Evolutionary conservation across 2,329 filamentous ascomycete species (phyloP).

Genomic region (Seiridium unicorne): DNA sequence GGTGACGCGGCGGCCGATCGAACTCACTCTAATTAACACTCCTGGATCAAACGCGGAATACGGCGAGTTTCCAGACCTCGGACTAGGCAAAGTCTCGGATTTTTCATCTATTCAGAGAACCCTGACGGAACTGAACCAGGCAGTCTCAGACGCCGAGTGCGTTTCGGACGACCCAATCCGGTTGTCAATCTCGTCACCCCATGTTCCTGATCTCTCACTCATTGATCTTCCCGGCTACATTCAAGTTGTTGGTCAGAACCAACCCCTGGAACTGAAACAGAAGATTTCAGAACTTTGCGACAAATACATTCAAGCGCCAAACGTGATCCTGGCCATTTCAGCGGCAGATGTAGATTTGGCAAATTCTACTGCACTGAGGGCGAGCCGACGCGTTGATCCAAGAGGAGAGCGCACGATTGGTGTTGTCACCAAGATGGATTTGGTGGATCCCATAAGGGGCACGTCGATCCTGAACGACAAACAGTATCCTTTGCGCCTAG

Average conservation of each 20-base stretch:
- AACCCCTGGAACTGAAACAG: slow-evolving; percentile 87
- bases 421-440: slow-evolving; percentile 99
- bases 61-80: slow-evolving; percentile 92
- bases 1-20: slow-evolving; percentile 94
- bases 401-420: slow-evolving; percentile 95
- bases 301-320: slow-evolving; percentile 95
- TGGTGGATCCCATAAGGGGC: slow-evolving; percentile 82
- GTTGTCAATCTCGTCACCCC: slow-evolving; percentile 90
- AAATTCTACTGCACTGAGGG: slow-evolving; percentile 89
- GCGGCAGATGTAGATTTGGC: slow-evolving; percentile 96
- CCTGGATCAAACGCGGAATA: slow-evolving; percentile 85
- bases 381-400: slow-evolving; percentile 88
- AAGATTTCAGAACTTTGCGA: slow-evolving; percentile 96
- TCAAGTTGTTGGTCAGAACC: slow-evolving; percentile 87
- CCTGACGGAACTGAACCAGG: slow-evolving; percentile 89
- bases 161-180: slow-evolving; percentile 97
- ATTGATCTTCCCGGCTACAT: slow-evolving; percentile 98
- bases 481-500: slow-evolving; percentile 92
- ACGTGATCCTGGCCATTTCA: slow-evolving; percentile 95
- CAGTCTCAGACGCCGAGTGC: slow-evolving; percentile 86
- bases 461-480: slow-evolving; percentile 77
- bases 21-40: slow-evolving; percentile 93
- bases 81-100: slow-evolving; percentile 85
- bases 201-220: slow-evolving; percentile 90
- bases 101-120: slow-evolving; percentile 92